Evolutionary conservation across 148 eudicot species (phyloP), one percentile per base, ranked within the genome.

Genomic region (Amaranthus palmeri): DNA sequence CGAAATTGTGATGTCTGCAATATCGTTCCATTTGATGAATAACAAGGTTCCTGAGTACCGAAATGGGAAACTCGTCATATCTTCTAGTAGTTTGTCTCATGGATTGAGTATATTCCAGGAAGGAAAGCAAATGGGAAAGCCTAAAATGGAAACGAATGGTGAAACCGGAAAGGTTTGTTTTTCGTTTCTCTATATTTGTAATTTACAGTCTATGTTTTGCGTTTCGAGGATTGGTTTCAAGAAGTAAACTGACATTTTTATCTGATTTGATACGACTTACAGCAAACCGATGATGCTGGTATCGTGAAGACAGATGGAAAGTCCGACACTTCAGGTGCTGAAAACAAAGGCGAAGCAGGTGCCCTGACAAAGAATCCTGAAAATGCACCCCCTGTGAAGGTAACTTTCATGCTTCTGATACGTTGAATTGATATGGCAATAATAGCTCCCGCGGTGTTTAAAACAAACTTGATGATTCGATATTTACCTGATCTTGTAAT

Each of bases 101-200:
- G 98, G 98, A 56, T 85, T 92, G 78, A 82, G 90, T 75, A 82
- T 92, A 76, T 92, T 92, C 84, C 93, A 90, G 73, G 93, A 88
- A 72, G 93, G 89, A 17, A 86, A 76, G 48, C 69, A 56, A 65
- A 78, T 70, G 45, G 84, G 87, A 67, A 85, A 84, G 74, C 74
- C 80, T 15, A 92, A 85, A 76, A 82, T 90, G 81, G 97, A 85
- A 68, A 81, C 86, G 8, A 90, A 90, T 82, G 85, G 79, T 61
- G 95, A 88, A 79, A 67, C 87, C 58, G 81, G 84, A 69, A 90
- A 88, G 98, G 98, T 93, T 76, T 58, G 80, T 70, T 56, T 62
- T 47, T 4, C 36, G 36, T 25, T 25, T 25, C 36, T 25, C 36
- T 25, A 25, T 25, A 25, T 25, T 10, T 72, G 14, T 46, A 59